Evolutionary conservation across 2,329 filamentous ascomycete species (phyloP), one percentile per base, ranked within the genome.

Genomic region (Arthrobotrys megalospora): DNA sequence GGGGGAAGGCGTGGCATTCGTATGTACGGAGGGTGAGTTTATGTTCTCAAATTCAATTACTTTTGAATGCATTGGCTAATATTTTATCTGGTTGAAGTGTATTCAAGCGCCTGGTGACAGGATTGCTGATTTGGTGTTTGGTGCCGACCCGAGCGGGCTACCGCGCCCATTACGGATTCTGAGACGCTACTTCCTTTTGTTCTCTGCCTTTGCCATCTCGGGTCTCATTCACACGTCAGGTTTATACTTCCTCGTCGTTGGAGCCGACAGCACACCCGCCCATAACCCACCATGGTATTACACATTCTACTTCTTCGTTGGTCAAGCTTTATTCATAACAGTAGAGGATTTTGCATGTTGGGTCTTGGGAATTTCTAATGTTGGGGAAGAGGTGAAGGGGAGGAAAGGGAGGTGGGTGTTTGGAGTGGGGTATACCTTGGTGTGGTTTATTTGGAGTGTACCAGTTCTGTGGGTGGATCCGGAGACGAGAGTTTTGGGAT

Each of bases 1-100:
- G 65, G 52, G 65, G 65, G n/a, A 60, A 43, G 41, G 52, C 36
- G 12, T 69, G 65, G 65, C 65, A 69, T 69, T 21, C 41, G 41
- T 19, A 10, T 36, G 28, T 69, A 14, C 19, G 65, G 14, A 60
- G 50, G 52, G 65, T 28, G 24, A 28, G 24, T 69, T 14, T 10
- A 34, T 60, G 19, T 53, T 14, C 24, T 32, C n/a, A 8, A 28
- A 32, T 24, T 6, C 1, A 14, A n/a, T 16, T 38, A 43, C 10
- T 19, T 55, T 6, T 32, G 6, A 16, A 16, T 38, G 12, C 2
- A 38, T 6, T 38, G 36, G 36, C 8, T 38, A 14, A 38, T 45
- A n/a, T n/a, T 60, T 38, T 12, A 7, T 19, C 34, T 10, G 16
- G 52, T 5, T 50, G 36, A 32, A 66, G 63, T 52, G 63, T 19